phyloP scores from a whole-genome alignment of 176 grass and related monocot genomes.

The Ensete glaucum region DNA sequence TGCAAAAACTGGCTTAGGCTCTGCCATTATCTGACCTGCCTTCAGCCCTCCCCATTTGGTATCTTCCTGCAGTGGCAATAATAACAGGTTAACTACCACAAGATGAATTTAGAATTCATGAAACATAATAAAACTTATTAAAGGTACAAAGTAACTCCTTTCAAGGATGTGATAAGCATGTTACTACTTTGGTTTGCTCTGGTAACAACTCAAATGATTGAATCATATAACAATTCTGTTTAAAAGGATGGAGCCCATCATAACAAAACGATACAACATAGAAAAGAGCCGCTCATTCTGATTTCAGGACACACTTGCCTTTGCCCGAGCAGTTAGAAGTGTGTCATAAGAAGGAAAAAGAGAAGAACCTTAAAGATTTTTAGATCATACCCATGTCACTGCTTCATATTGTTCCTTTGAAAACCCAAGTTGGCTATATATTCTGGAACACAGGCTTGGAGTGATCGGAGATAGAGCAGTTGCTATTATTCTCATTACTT shows the following conservation, averaged over 20 bases:
- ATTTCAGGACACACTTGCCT: neutral
- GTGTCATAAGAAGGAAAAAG: neutral
- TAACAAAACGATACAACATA: too few species aligned
- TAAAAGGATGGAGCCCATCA: too few species aligned
- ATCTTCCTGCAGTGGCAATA: constrained; percentile 39
- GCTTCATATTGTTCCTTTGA: constrained; percentile 60
- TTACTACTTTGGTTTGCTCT: too few species aligned
- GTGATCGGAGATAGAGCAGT: constrained; percentile 65
- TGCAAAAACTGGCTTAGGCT: constrained; percentile 66
- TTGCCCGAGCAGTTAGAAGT: neutral
- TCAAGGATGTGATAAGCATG: too few species aligned
- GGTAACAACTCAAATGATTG: too few species aligned
- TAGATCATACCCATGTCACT: constrained; percentile 66
- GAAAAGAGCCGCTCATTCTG: neutral
- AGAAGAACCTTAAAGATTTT: constrained; percentile 7
- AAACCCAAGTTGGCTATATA: constrained; percentile 81
- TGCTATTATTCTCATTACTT: constrained; percentile 88
- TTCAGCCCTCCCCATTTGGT: constrained; percentile 79
- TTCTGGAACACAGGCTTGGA: constrained; percentile 72
- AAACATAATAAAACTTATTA: neutral
- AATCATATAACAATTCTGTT: too few species aligned
- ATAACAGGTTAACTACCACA: neutral
- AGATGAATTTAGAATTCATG: neutral
- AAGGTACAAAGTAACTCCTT: neutral
- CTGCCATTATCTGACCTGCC: constrained; percentile 62